These are phyloP conservation scores for Populus davidiana DNA, from an alignment of 345 rosid species.

Conservation along the genomic window DNA sequence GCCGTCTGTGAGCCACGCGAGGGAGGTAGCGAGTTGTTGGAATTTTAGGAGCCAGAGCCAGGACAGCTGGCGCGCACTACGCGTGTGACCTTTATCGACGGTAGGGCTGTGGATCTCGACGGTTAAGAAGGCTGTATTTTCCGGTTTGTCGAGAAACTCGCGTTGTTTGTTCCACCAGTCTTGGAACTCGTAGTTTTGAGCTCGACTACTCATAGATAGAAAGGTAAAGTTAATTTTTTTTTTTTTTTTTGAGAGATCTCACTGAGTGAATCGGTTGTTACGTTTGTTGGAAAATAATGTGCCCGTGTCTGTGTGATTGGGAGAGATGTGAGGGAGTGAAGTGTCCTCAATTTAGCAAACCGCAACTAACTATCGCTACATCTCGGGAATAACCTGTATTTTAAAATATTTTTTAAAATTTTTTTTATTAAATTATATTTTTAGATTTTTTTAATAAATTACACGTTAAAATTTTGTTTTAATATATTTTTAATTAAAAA, in stretches of 20 bases:
- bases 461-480: too few relatives aligned
- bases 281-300: too few relatives aligned
- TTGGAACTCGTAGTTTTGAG: conserved; percentile 66
- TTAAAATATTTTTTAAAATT: too few relatives aligned
- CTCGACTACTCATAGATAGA: conserved; percentile 17
- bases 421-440: too few relatives aligned
- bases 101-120: conserved; percentile 50
- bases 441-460: too few relatives aligned
- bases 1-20: conserved; percentile 48
- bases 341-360: too few relatives aligned
- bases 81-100: conserved; percentile 52
- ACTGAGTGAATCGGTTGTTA: too few relatives aligned
- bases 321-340: too few relatives aligned
- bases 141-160: conserved; percentile 32
- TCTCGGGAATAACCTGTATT: too few relatives aligned
- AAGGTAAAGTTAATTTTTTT: neutral
- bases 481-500: too few relatives aligned
- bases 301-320: neutral
- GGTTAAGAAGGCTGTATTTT: conserved; percentile 35
- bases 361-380: too few relatives aligned
- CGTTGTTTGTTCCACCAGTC: conserved; percentile 90
- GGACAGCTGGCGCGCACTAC: conserved; percentile 73
- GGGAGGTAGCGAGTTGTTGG: conserved; percentile 55
- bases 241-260: neutral
- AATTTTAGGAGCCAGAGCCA: conserved; percentile 63